Evolutionary conservation across 2,329 filamentous ascomycete genomes (phyloP), one percentile per base, ranked within the genome.

Genomic region (Diplocarpon rosae): DNA sequence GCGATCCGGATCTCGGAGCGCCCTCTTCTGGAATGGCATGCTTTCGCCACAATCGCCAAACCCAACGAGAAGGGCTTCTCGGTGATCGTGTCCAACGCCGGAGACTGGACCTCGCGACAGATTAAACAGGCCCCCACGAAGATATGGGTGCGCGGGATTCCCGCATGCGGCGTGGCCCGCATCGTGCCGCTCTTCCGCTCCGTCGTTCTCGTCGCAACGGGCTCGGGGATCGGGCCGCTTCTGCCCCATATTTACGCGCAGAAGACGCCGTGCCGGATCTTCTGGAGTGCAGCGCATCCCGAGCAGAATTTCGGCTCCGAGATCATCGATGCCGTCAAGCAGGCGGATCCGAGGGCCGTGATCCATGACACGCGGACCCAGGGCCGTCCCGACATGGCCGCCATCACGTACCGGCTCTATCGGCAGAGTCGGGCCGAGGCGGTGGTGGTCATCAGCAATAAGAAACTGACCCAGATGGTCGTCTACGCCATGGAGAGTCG

Each of bases 21-120:
- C 8, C 82, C 83, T 0, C 66, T 86, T 32, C 64, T 71, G 8
- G 83, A 89, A 62, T 85, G 81, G 71, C 84, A 89, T 64, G 75
- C 78, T 0, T 89, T 89, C 58, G 84, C 83, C 35, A 80, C 80
- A 1, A 83, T 88, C 48, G 78, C 82, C 1, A 71, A 76, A 47
- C 69, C 73, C 2, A 59, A 68, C 46, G 64, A 68, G 31, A 66
- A 66, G 42, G 78, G 75, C 12, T 85, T 81, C 64, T 85, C 80
- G 0, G 67, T 83, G 27, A 66, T 88, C 27, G 70, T 88, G 24
- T 85, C 81, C 43, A 81, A 80, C 52, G 82, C 81, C 3, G 83
- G 83, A 16, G 82, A 88, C 64, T 88, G 83, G 83, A 88, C 83
- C 0, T 66, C 66, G 17, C 66, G 69, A 28, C 72, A 75, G 45